Conservation (phyloP, 768 basidiomycete species). For the Phylloporus rhodoxanthus region DNA sequence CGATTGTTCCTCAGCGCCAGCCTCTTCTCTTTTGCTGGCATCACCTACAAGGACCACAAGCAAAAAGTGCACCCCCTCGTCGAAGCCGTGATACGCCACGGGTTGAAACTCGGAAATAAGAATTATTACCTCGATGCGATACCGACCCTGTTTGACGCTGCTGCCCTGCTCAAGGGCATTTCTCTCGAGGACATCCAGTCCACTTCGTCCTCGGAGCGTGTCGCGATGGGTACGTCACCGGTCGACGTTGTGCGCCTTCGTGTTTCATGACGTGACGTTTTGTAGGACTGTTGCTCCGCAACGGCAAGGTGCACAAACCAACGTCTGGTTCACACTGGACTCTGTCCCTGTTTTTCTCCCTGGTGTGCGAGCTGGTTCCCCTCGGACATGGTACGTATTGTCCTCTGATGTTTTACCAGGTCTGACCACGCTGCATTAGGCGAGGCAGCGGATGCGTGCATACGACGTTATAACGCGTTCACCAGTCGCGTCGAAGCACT, state of each 20-base stretch:
- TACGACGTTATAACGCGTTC: constrained; percentile 64
- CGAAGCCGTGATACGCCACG: constrained; percentile 72
- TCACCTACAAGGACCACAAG: constrained; percentile 60
- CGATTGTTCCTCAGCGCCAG: constrained; percentile 77
- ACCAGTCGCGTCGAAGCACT: constrained; percentile 54
- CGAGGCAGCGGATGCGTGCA: constrained; percentile 40
- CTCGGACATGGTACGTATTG: constrained; percentile 38
- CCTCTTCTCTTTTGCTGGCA: constrained; percentile 61
- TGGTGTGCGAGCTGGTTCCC: constrained; percentile 63
- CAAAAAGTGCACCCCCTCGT: constrained; percentile 53
- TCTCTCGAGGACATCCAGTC: constrained; percentile 33
- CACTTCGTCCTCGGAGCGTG: constrained; percentile 42
- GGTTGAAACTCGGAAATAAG: constrained; percentile 75
- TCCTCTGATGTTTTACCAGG: no score
- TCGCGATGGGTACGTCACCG: constrained; percentile 47
- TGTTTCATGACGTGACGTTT: not conserved
- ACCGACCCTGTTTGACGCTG: constrained; percentile 57
- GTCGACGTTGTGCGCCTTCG: not conserved
- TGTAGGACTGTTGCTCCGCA: constrained; percentile 62
- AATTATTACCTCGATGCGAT: constrained; percentile 75
- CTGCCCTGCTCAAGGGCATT: constrained; percentile 33
- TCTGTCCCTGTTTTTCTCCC: constrained; percentile 65
- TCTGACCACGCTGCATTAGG: constrained; percentile 30
- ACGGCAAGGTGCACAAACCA: constrained; percentile 59
- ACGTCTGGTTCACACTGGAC: constrained; percentile 63